Conservation (phyloP, 495 filamentous ascomycete genomes). For the Aspergillus sclerotiicarbonarius region DNA sequence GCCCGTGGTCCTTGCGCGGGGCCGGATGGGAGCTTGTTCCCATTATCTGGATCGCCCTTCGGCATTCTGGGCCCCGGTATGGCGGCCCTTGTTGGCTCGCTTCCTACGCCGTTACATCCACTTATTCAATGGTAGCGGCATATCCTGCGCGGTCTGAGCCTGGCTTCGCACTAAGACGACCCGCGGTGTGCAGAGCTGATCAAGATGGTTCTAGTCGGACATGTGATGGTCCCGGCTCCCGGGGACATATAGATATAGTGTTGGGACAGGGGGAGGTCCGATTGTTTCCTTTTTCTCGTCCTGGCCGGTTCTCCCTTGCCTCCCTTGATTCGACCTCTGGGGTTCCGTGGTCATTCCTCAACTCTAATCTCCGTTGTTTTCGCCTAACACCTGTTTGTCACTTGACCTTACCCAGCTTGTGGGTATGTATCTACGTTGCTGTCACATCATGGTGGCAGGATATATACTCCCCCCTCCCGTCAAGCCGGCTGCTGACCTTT, state of each 20-base stretch:
- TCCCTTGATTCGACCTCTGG: neutral
- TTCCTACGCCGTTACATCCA: neutral
- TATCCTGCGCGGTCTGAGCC: neutral
- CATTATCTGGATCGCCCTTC: neutral
- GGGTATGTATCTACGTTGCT: neutral
- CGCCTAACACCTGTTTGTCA: neutral
- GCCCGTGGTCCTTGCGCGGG: neutral
- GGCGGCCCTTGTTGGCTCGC: neutral
- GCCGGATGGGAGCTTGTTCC: neutral
- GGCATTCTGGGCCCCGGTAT: neutral
- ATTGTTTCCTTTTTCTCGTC: neutral
- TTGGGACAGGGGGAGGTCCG: neutral
- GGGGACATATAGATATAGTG: neutral
- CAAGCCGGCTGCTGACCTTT: neutral
- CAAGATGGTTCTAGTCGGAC: neutral
- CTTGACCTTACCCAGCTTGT: neutral
- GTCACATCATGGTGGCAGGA: neutral
- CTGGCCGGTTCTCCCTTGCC: constrained; percentile 1
- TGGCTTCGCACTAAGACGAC: constrained; percentile 1
- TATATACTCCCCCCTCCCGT: neutral
- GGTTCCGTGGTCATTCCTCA: constrained; percentile 5
- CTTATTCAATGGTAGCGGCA: neutral
- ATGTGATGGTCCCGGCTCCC: constrained; percentile 1
- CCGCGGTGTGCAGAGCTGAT: neutral
- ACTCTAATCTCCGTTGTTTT: neutral